Conservation (phyloP, 1,284 basidiomycete species). For the Ceratobasidium sp. region DNA sequence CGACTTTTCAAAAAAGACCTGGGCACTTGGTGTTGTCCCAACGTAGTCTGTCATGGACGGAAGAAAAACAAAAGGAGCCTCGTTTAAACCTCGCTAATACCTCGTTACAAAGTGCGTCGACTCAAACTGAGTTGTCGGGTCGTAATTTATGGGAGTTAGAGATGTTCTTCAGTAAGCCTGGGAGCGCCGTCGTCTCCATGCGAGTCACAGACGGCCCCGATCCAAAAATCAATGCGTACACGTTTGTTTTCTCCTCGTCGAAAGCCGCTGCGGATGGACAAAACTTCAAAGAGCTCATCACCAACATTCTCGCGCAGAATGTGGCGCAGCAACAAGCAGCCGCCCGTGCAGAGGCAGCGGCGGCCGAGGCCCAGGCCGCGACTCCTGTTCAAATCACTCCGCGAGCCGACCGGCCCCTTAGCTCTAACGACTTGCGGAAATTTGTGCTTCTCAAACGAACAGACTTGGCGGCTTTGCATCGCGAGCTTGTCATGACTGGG, state of each 20-base stretch:
- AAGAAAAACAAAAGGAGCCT: constrained; percentile 44
- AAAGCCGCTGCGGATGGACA: constrained; percentile 76
- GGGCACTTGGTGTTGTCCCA: constrained; percentile 37
- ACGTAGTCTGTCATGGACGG: constrained; percentile 40
- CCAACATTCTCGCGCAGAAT: constrained; percentile 76
- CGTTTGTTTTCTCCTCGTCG: constrained; percentile 79
- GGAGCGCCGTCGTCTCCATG: constrained; percentile 23
- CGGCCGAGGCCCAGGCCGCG: constrained; percentile 43
- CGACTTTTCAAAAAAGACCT: constrained; percentile 40
- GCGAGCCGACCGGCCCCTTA: constrained; percentile 57
- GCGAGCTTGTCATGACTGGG: constrained; percentile 83
- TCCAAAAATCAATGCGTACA: constrained; percentile 63
- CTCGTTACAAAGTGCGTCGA: constrained; percentile 36
- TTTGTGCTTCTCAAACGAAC: constrained; percentile 80
- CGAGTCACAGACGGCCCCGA: constrained; percentile 39
- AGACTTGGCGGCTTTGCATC: constrained; percentile 80
- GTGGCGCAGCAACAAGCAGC: constrained; percentile 22
- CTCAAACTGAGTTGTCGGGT: no score
- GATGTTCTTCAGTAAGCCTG: constrained; percentile 45
- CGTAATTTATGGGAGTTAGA: constrained; percentile 18
- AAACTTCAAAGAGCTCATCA: constrained; percentile 80
- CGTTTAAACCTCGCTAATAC: constrained; percentile 34
- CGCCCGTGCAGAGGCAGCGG: constrained; percentile 48
- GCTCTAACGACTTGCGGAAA: constrained; percentile 65
- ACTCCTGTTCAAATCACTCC: constrained; percentile 55